Evolutionary conservation across 116 monocot species (phyloP).

Genomic region (Phalaenopsis hybrid): DNA sequence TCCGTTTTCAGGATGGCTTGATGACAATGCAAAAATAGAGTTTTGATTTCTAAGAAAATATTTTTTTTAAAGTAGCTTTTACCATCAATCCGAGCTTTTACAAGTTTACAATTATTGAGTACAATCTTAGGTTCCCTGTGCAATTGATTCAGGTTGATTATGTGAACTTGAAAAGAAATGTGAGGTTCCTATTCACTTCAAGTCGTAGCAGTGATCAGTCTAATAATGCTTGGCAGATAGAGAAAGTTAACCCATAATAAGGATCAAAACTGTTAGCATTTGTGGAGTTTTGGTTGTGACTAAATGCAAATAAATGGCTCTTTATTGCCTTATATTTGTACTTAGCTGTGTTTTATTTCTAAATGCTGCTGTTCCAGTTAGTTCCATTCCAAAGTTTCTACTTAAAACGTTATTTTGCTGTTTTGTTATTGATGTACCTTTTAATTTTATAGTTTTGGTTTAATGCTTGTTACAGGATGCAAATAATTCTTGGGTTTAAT

Average conservation of each 20-base stretch:
- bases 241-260: slow-evolving; percentile 54
- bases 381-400: background rate
- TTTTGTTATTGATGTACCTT: too few species aligned
- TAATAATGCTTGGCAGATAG: slow-evolving; percentile 42
- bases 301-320: background rate
- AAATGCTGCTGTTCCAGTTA: background rate
- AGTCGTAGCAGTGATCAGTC: slow-evolving; percentile 13
- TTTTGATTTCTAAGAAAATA: background rate
- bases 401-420: background rate
- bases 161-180: slow-evolving; percentile 77
- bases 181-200: slow-evolving; percentile 61
- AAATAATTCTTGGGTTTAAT: too few species aligned
- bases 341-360: background rate
- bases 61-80: too few species aligned
- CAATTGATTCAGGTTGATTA: slow-evolving; percentile 70
- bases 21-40: background rate
- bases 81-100: too few species aligned
- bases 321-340: background rate
- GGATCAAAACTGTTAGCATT: background rate
- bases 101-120: background rate
- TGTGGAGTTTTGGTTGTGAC: background rate
- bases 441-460: too few species aligned
- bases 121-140: background rate
- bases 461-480: too few species aligned
- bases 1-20: background rate